A percentile compares a stretch with the other conserved stretches of the same genome.
Conservation (phyloP, 176 grass and related monocot species). For the Sorghum bicolor region DNA sequence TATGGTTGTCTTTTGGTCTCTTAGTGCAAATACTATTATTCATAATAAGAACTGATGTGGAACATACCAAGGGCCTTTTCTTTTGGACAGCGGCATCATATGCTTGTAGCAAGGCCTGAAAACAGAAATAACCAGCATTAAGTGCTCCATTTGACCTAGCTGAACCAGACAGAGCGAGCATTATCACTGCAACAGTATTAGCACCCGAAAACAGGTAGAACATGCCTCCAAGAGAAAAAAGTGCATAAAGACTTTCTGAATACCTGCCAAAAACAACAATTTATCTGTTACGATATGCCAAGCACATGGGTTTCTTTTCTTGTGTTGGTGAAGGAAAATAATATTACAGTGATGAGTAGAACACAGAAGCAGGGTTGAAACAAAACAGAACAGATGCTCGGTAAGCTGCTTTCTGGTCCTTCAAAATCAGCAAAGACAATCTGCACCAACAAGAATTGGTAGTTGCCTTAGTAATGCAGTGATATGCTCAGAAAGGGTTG, state of each 20-base stretch:
- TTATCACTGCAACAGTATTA: conserved; percentile 67
- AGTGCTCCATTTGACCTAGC: conserved; percentile 91
- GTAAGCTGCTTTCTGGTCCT: conserved; percentile 55
- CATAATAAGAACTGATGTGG: conserved; percentile 1
- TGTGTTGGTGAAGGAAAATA: conserved; percentile 23
- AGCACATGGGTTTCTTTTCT: not conserved
- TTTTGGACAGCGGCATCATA: conserved; percentile 64
- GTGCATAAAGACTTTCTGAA: conserved; percentile 76
- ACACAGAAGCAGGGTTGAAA: conserved; percentile 90
- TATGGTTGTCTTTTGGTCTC: not conserved
- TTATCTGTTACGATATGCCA: conserved; percentile 19
- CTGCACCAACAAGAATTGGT: conserved; percentile 38
- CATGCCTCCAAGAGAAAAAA: conserved; percentile 80
- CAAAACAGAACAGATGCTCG: conserved; percentile 71
- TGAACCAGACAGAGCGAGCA: conserved; percentile 91
- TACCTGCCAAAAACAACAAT: conserved; percentile 56
- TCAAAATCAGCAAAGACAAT: conserved; percentile 68
- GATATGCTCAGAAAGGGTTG: not conserved
- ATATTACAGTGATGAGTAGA: conserved; percentile 87
- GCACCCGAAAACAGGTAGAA: conserved; percentile 87
- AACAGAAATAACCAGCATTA: conserved; percentile 99
- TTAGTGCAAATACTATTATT: not conserved
- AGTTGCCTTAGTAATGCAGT: conserved; percentile 8
- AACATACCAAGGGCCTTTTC: conserved; percentile 61
- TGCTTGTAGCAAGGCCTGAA: conserved; percentile 67